Percentiles rank a stretch among this genome's conserved stretches.
These are phyloP conservation scores for Aegilops bicornis DNA, from an alignment of 176 grass and related monocot species.

Conservation along the genomic window DNA sequence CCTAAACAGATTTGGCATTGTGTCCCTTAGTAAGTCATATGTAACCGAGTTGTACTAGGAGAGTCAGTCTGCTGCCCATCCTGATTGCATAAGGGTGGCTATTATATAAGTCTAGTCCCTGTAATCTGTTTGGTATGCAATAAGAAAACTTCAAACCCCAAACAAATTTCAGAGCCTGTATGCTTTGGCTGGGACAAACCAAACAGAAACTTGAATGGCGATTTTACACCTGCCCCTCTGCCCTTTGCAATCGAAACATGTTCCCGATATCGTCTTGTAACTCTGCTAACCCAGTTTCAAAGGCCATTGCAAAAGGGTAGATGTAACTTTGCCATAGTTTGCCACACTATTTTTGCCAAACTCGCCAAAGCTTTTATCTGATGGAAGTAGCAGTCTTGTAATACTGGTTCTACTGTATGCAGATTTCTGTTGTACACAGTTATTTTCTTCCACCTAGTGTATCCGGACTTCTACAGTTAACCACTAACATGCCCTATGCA, in stretches of 20 bases:
- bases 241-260: too few relatives aligned
- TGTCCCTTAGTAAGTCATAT: not conserved
- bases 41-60: not conserved
- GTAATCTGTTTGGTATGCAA: not conserved
- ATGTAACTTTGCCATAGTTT: too few relatives aligned
- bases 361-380: conserved; percentile 1
- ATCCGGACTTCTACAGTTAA: not conserved
- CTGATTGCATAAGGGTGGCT: not conserved
- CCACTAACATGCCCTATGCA: conserved; percentile 38
- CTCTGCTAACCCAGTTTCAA: too few relatives aligned
- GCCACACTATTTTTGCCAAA: too few relatives aligned
- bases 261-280: too few relatives aligned
- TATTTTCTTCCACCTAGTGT: conserved; percentile 13
- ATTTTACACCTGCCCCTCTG: too few relatives aligned
- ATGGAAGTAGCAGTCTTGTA: not conserved
- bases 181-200: not conserved
- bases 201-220: not conserved
- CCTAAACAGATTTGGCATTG: not conserved
- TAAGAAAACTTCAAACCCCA: conserved; percentile 2
- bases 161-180: not conserved
- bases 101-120: not conserved
- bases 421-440: not conserved
- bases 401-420: not conserved
- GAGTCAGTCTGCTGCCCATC: not conserved
- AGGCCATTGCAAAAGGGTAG: too few relatives aligned